Evolutionary conservation across 257 asterid species (phyloP), one percentile per base, ranked within the genome.

Genomic region (Lithospermum erythrorhizon): DNA sequence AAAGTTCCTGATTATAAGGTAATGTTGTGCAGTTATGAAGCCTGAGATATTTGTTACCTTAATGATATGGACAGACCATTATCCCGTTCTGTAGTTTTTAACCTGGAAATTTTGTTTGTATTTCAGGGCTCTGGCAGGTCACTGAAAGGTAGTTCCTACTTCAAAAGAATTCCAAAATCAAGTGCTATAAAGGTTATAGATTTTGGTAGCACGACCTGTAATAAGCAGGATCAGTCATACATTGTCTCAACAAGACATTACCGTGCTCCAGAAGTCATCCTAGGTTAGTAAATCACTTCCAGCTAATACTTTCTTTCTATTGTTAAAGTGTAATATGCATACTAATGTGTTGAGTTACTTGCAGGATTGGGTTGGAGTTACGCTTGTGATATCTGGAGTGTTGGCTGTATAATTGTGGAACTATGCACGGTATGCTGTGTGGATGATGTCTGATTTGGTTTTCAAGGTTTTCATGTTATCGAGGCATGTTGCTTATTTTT

Each of bases 371-470:
- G 96, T n/a, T 90, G 97, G 97, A 75, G 84, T 59, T 90, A 78
- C 58, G 89, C 94, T n/a, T 87, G 95, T 74, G 97, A 90, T 56
- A 49, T 90, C 59, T 90, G 97, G 97, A 90, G 96, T 70, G 87
- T 85, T 23, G 97, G 97, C 20, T 90, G 97, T 63, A 90, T 90
- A n/a, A 62, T 90, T 65, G 94, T 85, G 24, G 97, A 90, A 76
- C 83, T 90, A 30, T 90, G 96, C 79, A 79, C 96, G 82, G 97
- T 90, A 84, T n/a, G 73, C 37, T 5, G 9, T 2, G 3, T 5
- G 4, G 21, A 54, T 13, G 2, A 6, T 18, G 11, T 5, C 29
- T n/a, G 19, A 14, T 29, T 53, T 7, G 53, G 16, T 25, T 18
- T 64, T 3, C 55, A 3, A 49, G 9, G 16, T 14, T 37, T n/a